Base-by-base conservation (phyloP, 2,329 filamentous ascomycete species). In the Talaromyces funiculosus region DNA sequence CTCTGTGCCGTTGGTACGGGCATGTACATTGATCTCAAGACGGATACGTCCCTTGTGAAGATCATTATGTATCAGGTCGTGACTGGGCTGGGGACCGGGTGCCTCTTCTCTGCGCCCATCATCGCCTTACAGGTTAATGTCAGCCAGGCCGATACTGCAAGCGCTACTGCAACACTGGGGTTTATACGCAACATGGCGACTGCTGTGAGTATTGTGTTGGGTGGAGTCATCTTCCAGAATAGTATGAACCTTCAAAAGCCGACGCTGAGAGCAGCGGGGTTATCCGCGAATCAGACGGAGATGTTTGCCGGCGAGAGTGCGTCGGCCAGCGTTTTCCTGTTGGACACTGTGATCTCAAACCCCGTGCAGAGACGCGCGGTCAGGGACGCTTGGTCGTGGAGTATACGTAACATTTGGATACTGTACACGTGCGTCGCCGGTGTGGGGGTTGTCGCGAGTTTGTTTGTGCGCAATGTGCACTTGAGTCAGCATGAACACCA, bases 201-300 rank as follows among this genome's bases (percentile, higher is more conserved):
- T 0, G 82, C 86, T 2, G 82, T 87, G 20, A 86, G 85, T 0
- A 82, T 91, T 57, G 88, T 90, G 1, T 79, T 92, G 40, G 90
- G 90, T 24, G 86, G 88, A n/a, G 88, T 90, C 49, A 82, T 92
- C 38, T 92, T 92, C 75, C 86, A 90, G 73, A 92, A 92, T 70
- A 71, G 31, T 56, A 74, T 73, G 72, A 75, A 22, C 67, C 74
- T 31, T 72, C 83, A 3, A 86, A 86, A n/a, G 75, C 77, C 64
- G 79, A 81, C 60, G 84, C 87, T 37, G 81, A 84, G 14, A 81
- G 87, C 20, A 86, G 83, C 67, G 4, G 70, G 73, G 1, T 64
- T 73, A 42, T 68, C 62, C 40, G 66, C 56, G 38, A 68, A 38
- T 7, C 68, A 64, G 59, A 68, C 61, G 4, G 61, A 57, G 18